A percentile compares a stretch with the other conserved stretches of the same genome.
These are phyloP conservation scores for Calycina herbarum DNA, from an alignment of 2,329 filamentous ascomycete genomes.

Conservation along the genomic window DNA sequence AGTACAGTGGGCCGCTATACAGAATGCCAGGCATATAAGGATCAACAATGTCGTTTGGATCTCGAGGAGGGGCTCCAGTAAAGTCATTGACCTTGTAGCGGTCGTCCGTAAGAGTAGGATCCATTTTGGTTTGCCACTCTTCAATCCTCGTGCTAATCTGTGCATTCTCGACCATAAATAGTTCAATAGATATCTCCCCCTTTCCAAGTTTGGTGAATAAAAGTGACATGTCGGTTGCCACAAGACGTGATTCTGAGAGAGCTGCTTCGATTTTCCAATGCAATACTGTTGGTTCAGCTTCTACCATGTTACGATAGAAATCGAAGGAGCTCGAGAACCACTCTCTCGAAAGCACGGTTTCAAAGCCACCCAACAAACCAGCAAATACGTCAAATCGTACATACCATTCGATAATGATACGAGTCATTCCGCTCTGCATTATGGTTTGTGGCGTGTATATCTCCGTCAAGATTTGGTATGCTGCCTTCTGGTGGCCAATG, in stretches of 20 bases:
- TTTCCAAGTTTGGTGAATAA: conserved; percentile 70
- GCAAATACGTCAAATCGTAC: conserved; percentile 83
- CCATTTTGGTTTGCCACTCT: conserved; percentile 56
- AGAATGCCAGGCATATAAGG: conserved; percentile 70
- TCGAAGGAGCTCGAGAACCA: conserved; percentile 63
- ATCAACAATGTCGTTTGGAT: conserved; percentile 68
- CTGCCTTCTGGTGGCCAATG: conserved; percentile 88
- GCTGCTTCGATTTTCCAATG: conserved; percentile 67
- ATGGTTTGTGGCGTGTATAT: conserved; percentile 77
- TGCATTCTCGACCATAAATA: conserved; percentile 64
- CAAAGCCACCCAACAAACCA: conserved; percentile 77
- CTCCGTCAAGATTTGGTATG: conserved; percentile 74
- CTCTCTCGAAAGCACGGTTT: conserved; percentile 69
- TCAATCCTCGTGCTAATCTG: conserved; percentile 49
- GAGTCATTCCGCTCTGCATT: conserved; percentile 67
- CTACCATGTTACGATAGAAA: conserved; percentile 60
- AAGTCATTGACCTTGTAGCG: conserved; percentile 65
- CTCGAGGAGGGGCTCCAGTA: conserved; percentile 50
- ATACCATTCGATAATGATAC: conserved; percentile 85
- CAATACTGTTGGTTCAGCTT: conserved; percentile 61
- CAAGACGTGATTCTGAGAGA: conserved; percentile 65
- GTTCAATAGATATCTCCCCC: conserved; percentile 61
- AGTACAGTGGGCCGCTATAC: conserved; percentile 68
- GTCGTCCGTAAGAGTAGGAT: conserved; percentile 61
- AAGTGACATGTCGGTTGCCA: conserved; percentile 78